Evolutionary conservation across 1,139 yeast genomes (phyloP), one percentile per base, ranked within the genome.

Genomic region (Meyerozyma sp.): DNA sequence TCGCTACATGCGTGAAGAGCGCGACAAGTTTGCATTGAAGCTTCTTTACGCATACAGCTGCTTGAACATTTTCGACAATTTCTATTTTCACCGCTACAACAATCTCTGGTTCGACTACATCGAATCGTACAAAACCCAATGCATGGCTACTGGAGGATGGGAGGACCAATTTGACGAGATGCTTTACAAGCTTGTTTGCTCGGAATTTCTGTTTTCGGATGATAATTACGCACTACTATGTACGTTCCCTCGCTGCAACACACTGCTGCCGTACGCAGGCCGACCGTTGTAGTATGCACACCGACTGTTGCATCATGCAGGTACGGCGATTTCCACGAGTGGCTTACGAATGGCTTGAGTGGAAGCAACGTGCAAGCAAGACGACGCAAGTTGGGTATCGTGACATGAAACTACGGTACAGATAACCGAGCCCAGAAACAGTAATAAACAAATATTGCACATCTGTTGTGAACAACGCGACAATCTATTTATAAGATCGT

Each of bases 1-100:
- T 14, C 55, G 46, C 2, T 43, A 20, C 25, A 21, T 63, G 42
- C 46, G 63, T 5, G 53, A 61, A 36, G 26, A 32, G 3, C 49
- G 55, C 36, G 48, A 66, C 45, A 52, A 45, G 21, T 57, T 57
- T 45, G 65, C 68, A 0, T 46, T 66, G n/a, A 49, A 51, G 29
- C 39, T 51, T 11, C 30, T 51, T n/a, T 49, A 39, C 36, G 32
- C 41, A 21, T 51, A 49, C 41, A 27, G 48, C 25, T 41, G 48
- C 14, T 35, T 51, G 14, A 43, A 46, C 26, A 26, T 42, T 7
- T 36, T 49, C 36, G 41, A 39, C 14, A 40, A 39, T 36, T 40
- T 48, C 8, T 27, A 44, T 16, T 20, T 50, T 13, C 26, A 36
- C 34, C 40, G 36, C 14, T 30, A 43, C 8, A 29, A 36, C 8